Evolutionary conservation across 192 early-diverging fungal species (phyloP), one percentile per base, ranked within the genome.

Genomic region (Obelidium mucronatum): DNA sequence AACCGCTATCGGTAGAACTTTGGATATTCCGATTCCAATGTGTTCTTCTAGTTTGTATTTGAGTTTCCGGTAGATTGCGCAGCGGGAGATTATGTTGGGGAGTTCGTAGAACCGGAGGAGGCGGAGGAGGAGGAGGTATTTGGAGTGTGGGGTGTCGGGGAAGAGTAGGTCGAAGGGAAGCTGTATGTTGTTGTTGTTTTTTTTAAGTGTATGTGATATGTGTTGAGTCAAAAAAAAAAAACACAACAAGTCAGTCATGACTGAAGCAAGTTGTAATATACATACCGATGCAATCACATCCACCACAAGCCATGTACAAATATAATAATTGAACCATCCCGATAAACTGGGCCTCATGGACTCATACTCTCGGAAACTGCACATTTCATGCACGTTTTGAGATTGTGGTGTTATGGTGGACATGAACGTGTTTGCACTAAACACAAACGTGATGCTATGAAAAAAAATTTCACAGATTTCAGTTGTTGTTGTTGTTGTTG

Each of bases 161-260:
- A 81, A 40, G 26, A 83, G 59, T n/a, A 82, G 0, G 35, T 81
- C 79, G 28, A 79, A 79, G 1, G 82, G 82, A 15, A 83, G 15
- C 66, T 68, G 42, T 8, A 60, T 0, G 22, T 8, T 8, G 48
- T 51, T 8, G 22, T 51, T 51, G 8, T 51, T 51, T 51, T 51
- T 51, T 8, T 59, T 13, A 28, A 28, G 13, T 13, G 56, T 8
- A 28, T 17, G 24, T 64, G 28, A 35, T 64, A 19, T 35, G 1
- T 19, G 13, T 30, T 15, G 13, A 30, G 17, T 6, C 31, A 37
- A 64, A 0, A 36, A 0, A 30, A 4, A 0, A 19, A 64, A 0
- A 33, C 24, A 17, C 19, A 19, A n/a, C n/a, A n/a, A n/a, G n/a
- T n/a, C n/a, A n/a, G n/a, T n/a, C n/a, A n/a, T n/a, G n/a, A n/a